These are phyloP conservation scores for Lepidopterella palustris DNA, from an alignment of 495 filamentous ascomycete species.

Conservation along the genomic window DNA sequence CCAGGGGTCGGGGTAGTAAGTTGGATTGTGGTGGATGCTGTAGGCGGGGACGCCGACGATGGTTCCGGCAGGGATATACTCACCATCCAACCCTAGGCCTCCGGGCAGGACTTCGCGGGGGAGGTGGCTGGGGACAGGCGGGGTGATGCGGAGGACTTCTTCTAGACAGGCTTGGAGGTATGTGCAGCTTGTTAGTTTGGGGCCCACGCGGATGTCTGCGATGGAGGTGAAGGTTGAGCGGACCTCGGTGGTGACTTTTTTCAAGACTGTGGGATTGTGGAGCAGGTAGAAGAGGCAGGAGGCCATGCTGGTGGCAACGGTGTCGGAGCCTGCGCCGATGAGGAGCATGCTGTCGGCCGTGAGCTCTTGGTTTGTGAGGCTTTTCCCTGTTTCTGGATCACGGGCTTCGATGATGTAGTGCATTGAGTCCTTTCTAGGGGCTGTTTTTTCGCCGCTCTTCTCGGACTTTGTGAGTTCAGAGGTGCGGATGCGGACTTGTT, in stretches of 20 bases:
- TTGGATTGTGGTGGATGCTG: slow-evolving; percentile 8
- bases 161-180: slow-evolving; percentile 55
- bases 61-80: slow-evolving; percentile 45
- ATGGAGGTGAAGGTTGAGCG: slow-evolving; percentile 38
- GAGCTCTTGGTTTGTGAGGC: neutral
- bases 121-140: slow-evolving; percentile 52
- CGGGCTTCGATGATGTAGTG: neutral
- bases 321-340: slow-evolving; percentile 6
- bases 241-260: slow-evolving; percentile 30
- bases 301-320: slow-evolving; percentile 24
- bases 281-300: slow-evolving; percentile 36
- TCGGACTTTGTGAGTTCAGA: neutral
- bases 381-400: neutral
- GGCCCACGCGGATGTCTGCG: slow-evolving; percentile 42
- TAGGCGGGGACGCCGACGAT: slow-evolving; percentile 5
- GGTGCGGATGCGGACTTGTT: too few species aligned
- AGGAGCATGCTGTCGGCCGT: neutral
- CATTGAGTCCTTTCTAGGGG: neutral
- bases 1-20: slow-evolving; percentile 11
- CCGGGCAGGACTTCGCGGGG: slow-evolving; percentile 55
- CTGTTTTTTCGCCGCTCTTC: neutral
- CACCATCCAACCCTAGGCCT: slow-evolving; percentile 48
- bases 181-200: slow-evolving; percentile 41
- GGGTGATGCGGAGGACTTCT: slow-evolving; percentile 59
- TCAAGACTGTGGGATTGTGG: slow-evolving; percentile 20